Conservation (phyloP, 148 eudicot genomes). For the Rhododendron simsii region DNA sequence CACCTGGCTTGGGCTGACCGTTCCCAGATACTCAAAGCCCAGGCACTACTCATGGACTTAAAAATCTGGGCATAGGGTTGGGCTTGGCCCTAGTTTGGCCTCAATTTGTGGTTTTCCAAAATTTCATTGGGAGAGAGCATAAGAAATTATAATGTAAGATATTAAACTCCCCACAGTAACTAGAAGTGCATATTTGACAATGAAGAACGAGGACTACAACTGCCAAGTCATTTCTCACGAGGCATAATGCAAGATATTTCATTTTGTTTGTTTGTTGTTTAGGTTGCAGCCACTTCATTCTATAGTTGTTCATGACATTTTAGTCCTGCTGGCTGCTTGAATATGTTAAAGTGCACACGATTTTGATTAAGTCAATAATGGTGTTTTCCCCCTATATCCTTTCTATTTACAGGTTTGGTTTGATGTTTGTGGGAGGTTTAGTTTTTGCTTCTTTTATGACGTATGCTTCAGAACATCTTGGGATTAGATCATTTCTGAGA, state of each 20-base stretch:
- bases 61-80: neutral
- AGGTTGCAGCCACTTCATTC: neutral
- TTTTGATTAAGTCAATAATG: neutral
- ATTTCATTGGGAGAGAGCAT: neutral
- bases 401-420: conserved; percentile 58
- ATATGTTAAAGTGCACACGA: neutral
- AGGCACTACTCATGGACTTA: neutral
- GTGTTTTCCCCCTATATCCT: conserved; percentile 4
- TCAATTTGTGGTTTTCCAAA: neutral
- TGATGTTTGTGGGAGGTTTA: conserved; percentile 83
- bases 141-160: neutral
- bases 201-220: neutral
- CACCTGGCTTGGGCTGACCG: neutral
- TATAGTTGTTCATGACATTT: neutral
- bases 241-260: neutral
- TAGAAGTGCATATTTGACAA: neutral
- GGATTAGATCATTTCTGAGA: conserved; percentile 61
- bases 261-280: neutral
- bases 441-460: conserved; percentile 84
- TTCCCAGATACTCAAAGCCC: neutral
- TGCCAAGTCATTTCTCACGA: neutral
- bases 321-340: neutral
- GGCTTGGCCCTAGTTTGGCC: neutral
- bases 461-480: conserved; percentile 86
- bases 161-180: neutral